Evolutionary conservation across 768 basidiomycete genomes (phyloP).

Genomic region (Lactifluus piperatus): DNA sequence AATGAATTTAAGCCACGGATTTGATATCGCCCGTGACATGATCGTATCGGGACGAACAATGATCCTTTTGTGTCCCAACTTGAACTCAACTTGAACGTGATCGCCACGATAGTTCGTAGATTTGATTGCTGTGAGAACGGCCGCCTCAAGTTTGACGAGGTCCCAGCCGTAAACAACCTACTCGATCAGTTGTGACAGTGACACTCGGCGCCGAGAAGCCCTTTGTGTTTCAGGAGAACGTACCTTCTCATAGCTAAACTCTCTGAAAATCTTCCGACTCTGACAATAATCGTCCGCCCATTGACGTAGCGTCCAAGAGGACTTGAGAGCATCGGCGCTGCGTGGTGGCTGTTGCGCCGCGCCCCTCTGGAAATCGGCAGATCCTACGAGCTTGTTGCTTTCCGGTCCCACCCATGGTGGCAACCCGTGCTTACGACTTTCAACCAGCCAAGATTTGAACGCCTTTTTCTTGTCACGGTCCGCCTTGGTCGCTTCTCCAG

Average conservation of each 20-base stretch:
- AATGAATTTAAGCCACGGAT: slow-evolving; percentile 62
- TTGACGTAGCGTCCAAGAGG: slow-evolving; percentile 26
- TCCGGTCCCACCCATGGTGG: slow-evolving; percentile 37
- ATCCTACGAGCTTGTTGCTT: not conserved
- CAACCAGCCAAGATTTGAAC: slow-evolving; percentile 37
- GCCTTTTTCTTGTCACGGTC: slow-evolving; percentile 35
- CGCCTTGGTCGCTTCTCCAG: slow-evolving; percentile 32
- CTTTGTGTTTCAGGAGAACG: slow-evolving; percentile 1
- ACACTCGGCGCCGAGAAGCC: not conserved
- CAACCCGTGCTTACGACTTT: slow-evolving; percentile 40
- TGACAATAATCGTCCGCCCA: slow-evolving; percentile 83
- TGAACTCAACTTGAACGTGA: slow-evolving; percentile 41
- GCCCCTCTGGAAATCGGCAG: not conserved
- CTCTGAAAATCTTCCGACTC: slow-evolving; percentile 62
- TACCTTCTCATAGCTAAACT: slow-evolving; percentile 69
- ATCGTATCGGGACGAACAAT: slow-evolving; percentile 59
- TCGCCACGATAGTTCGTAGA: slow-evolving; percentile 36
- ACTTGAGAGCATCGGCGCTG: slow-evolving; percentile 16
- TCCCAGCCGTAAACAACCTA: slow-evolving; percentile 56
- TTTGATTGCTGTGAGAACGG: slow-evolving; percentile 31
- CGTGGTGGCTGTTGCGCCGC: slow-evolving; percentile 1
- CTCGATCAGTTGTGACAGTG: slow-evolving; percentile 19
- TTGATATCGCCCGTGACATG: slow-evolving; percentile 59
- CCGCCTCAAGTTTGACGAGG: slow-evolving; percentile 32
- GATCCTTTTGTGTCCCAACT: slow-evolving; percentile 38